These are phyloP conservation scores for Oryza nivara DNA, from an alignment of 176 grass and related monocot species.

Conservation along the genomic window DNA sequence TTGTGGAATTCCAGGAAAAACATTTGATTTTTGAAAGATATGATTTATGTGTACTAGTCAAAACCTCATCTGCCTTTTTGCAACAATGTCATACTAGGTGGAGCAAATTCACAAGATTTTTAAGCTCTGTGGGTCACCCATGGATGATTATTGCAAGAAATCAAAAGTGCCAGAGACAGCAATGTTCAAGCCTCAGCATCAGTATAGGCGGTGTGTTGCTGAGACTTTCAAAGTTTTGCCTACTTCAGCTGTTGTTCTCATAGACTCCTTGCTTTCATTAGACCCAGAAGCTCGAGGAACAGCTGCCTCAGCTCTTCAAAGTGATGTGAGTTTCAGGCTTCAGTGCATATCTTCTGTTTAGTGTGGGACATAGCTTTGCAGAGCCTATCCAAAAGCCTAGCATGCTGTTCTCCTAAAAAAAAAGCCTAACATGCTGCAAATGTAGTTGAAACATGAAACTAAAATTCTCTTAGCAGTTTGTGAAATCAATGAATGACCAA, in stretches of 20 bases:
- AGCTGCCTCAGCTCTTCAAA: conserved; percentile 74
- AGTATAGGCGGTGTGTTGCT: conserved; percentile 66
- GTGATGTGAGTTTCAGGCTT: conserved; percentile 60
- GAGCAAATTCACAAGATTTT: conserved; percentile 99
- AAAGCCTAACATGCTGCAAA: background rate
- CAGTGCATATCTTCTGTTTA: conserved; percentile 17
- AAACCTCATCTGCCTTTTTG: background rate
- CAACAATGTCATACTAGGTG: conserved; percentile 59
- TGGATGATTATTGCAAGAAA: conserved; percentile 75
- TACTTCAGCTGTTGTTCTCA: conserved; percentile 63
- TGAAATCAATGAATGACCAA: background rate
- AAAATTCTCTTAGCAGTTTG: conserved; percentile 21
- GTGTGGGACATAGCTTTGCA: conserved; percentile 4
- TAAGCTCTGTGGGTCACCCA: conserved; percentile 83
- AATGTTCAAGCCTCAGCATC: conserved; percentile 83
- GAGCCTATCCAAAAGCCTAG: background rate
- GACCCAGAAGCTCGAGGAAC: conserved; percentile 79
- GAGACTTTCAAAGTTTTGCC: conserved; percentile 85
- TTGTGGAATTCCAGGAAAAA: background rate
- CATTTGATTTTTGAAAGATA: background rate
- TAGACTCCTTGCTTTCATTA: conserved; percentile 80
- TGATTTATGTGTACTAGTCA: conserved; percentile 22
- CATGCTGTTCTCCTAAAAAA: too few species aligned
- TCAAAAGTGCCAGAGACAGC: conserved; percentile 77
- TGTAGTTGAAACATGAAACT: conserved; percentile 10